Conservation (phyloP, 345 rosid genomes). For the Toxicodendron radicans region DNA sequence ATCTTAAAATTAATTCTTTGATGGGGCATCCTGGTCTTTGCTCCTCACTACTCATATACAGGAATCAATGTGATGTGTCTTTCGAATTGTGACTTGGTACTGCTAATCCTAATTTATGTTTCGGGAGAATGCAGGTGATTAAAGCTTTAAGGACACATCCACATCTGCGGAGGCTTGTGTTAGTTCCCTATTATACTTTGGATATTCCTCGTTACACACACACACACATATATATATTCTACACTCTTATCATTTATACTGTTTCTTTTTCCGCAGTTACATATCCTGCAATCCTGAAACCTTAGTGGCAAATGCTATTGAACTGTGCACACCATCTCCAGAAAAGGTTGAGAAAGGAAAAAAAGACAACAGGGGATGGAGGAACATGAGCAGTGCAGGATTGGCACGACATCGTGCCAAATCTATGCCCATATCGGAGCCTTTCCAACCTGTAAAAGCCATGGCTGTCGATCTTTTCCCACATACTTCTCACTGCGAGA, state of each 20-base stretch:
- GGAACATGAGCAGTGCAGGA: conserved; percentile 76
- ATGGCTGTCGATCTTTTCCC: conserved; percentile 98
- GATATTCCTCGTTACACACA: background rate
- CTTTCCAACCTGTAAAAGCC: conserved; percentile 86
- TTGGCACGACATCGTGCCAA: conserved; percentile 84
- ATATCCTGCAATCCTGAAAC: conserved; percentile 98
- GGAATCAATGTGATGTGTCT: background rate
- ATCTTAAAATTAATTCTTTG: background rate
- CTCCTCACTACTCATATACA: background rate
- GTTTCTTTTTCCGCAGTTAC: conserved; percentile 48
- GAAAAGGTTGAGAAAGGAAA: conserved; percentile 65
- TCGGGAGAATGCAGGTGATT: conserved; percentile 52
- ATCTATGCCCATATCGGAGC: conserved; percentile 89
- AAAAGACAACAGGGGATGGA: conserved; percentile 57
- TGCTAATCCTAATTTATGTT: background rate
- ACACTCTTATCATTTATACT: background rate
- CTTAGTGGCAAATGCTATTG: conserved; percentile 85
- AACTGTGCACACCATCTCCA: conserved; percentile 85
- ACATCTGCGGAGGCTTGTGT: conserved; percentile 75
- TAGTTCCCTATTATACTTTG: conserved; percentile 37
- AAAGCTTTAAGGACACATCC: conserved; percentile 81
- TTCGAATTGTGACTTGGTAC: background rate
- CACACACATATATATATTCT: background rate
- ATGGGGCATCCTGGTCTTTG: background rate
- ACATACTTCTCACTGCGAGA: conserved; percentile 89